Evolutionary conservation across 192 early-diverging fungal genomes (phyloP), one percentile per base, ranked within the genome.

Genomic region (Mortierella alpina): DNA sequence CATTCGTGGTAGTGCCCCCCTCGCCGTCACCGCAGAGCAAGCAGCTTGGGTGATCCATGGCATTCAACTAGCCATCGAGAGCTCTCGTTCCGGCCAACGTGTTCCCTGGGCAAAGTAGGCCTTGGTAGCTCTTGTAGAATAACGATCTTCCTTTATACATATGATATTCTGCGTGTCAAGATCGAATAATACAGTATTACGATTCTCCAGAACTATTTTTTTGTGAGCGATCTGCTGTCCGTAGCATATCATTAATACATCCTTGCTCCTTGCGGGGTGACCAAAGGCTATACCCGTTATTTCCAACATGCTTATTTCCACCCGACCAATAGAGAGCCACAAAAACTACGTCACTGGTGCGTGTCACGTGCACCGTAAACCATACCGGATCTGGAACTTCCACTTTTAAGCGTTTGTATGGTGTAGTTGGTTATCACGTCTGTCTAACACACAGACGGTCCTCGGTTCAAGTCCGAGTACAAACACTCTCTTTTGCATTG

Each of bases 31-130:
- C n/a, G 88, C 92, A 15, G 86, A 91, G 57, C 87, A 92, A 63
- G 92, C 89, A 45, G 87, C 84, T 4, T 77, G 88, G 47, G 89
- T 91, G 40, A 91, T 94, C 53, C 84, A 86, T 31, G 75, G 92
- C 42, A 91, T 94, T 51, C 89, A 94, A 83, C 75, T 92, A 49
- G 91, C 92, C 15, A 87, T 87, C 71, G 66, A 90, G 70, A 92
- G 91, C 75, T 80, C 77, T 17, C 41, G 15, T 0, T 23, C 66
- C 45, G 77, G 77, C 31, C 77, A 68, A 45, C 77, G 77, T 59
- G 41, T 80, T 20, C 17, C 69, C 2, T 80, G 77, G 77, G 31
- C 31, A 31, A 11, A 52, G 17, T 47, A 71, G 50, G 6, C 14
- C 1, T 12, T 57, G 8, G 58, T 56, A 13, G 20, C 31, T 31